Conservation (phyloP, 2,329 filamentous ascomycete genomes). For the Ceratocystis eucalypticola region DNA sequence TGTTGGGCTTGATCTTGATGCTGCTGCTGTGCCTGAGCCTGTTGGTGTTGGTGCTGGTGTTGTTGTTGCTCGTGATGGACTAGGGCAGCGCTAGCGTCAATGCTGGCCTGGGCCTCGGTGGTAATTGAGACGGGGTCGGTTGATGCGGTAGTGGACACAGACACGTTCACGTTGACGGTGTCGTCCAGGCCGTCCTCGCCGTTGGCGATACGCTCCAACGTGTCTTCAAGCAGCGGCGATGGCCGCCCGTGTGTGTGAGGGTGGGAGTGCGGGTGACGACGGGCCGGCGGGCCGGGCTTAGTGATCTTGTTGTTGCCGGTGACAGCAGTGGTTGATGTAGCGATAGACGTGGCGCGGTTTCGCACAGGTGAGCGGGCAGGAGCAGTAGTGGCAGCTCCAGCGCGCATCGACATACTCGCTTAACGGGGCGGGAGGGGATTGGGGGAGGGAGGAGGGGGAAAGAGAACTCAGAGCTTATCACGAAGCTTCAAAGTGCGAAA, state of each 20-base stretch:
- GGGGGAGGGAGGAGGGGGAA: not conserved
- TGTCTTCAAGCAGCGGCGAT: conserved; percentile 17
- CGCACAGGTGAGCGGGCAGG: conserved; percentile 12
- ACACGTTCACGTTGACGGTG: not conserved
- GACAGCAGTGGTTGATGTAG: conserved; percentile 1
- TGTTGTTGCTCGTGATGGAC: conserved; percentile 10
- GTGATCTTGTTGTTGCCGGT: conserved; percentile 15
- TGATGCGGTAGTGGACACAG: not conserved
- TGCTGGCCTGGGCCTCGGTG: not conserved
- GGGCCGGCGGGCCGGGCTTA: conserved; percentile 12
- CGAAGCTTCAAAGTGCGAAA: too few relatives aligned
- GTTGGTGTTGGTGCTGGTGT: conserved; percentile 15
- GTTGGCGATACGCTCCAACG: conserved; percentile 15
- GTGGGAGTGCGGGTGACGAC: conserved; percentile 6
- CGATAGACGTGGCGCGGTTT: conserved; percentile 7
- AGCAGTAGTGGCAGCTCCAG: conserved; percentile 13
- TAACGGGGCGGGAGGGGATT: not conserved
- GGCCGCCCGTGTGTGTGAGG: not conserved
- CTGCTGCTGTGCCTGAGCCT: conserved; percentile 16
- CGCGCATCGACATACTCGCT: conserved; percentile 15
- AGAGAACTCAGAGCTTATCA: not conserved
- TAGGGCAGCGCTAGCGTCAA: not conserved
- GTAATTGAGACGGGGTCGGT: not conserved
- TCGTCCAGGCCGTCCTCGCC: not conserved
- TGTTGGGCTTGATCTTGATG: conserved; percentile 13